Evolutionary conservation across 345 rosid species (phyloP), one percentile per base, ranked within the genome.

Genomic region (Boechera stricta): DNA sequence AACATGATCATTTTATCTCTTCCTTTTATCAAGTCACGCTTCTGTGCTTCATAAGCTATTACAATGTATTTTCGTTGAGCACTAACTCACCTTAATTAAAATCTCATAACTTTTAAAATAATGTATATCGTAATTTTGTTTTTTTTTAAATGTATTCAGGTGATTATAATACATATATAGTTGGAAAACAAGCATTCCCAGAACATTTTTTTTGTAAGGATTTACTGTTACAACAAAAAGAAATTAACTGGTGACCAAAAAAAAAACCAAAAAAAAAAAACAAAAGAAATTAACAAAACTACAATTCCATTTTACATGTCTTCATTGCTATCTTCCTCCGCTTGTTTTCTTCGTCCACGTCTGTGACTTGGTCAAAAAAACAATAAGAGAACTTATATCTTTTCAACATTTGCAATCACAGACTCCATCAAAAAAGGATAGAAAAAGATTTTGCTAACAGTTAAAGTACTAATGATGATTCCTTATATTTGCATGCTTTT

Each of bases 401-500:
- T 69, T 69, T 62, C 75, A 69, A 61, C 47, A 52, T 61, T 69
- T 61, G 75, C 55, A 35, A 61, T 76, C 79, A 58, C 59, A 67
- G 18, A 33, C 45, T 58, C 12, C 78, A 75, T 36, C 9, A 33
- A 21, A 21, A 76, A 75, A 76, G 69, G 74, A 61, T 69, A 61
- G 57, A 69, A 69, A 49, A 41, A 52, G 38, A 31, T 60, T 60
- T 76, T 53, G 75, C 70, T 69, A 76, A 69, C 70, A 69, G 10
- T 59, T 59, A 75, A 76, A 76, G 48, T 42, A 24, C 35, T 54
- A 69, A 61, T 53, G 56, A 76, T 26, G 42, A 24, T 52, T 76
- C 74, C 55, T 52, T 24, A 52, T 65, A 13, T 38, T 41, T 61
- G 51, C 49, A 33, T 68, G 55, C 11, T n/a, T 61, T 51, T 41